Evolutionary conservation across 1,139 yeast genomes (phyloP), one percentile per base, ranked within the genome.

Genomic region (Candida albicans): DNA sequence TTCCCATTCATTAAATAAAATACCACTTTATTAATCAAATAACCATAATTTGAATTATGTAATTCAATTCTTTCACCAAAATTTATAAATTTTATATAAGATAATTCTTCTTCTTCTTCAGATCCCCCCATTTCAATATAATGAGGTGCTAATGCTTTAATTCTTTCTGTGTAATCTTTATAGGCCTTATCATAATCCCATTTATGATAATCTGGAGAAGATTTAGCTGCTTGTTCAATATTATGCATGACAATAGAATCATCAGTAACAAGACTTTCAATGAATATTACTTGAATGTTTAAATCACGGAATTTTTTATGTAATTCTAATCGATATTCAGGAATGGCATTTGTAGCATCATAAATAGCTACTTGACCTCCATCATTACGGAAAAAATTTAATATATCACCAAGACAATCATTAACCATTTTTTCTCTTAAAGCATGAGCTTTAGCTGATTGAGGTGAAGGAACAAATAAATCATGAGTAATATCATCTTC

Each of bases 301-400:
- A 77, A 70, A 33, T 70, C 68, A 10, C 71, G 67, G 56, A 91
- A 82, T 45, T 67, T 67, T 34, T 72, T 70, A 39, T 77, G 77
- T 43, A 93, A 66, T 27, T 75, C 77, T 13, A 75, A 58, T 53
- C 99, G 75, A 53, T 84, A 86, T 44, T 76, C 75, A 13, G 85
- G 81, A 38, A 85, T 69, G 1, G 95, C 95, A 64, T 95, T 93
- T 46, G 93, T 88, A 0, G 98, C 99, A 64, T 93, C 99, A 62
- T 89, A 93, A 32, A 95, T 87, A 12, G 96, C 99, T 25, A 95
- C 88, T 66, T 93, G 99, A 10, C 96, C 97, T 57, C 76, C 78
- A 50, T 84, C 88, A 31, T 80, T 77, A 48, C 77, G 77, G 61
- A 87, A 89, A 61, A 89, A 93, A 34, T 71, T 69, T 44, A 78